A percentile compares a stretch with the other conserved stretches of the same genome.
Conservation (phyloP, 768 basidiomycete species). For the Tricholoma hemisulphureum region DNA sequence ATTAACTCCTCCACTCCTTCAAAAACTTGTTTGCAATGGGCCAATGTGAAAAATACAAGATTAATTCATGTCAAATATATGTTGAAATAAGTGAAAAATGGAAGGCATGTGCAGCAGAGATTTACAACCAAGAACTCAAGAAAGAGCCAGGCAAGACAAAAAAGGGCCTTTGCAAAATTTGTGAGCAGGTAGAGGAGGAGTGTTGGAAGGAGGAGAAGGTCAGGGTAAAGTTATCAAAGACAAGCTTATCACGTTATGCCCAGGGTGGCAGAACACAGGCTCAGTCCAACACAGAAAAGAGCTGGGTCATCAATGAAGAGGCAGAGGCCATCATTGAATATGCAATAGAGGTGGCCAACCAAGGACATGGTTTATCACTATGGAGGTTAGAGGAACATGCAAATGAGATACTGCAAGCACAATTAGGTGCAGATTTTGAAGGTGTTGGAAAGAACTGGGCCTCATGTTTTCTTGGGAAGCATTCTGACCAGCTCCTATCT, state of each 20-base stretch:
- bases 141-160: too few relatives aligned
- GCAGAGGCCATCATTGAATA: conserved; percentile 24
- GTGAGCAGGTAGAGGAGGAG: not conserved
- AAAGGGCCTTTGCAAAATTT: too few relatives aligned
- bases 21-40: too few relatives aligned
- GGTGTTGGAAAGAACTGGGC: too few relatives aligned
- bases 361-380: conserved; percentile 21
- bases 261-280: conserved; percentile 18
- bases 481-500: conserved; percentile 23
- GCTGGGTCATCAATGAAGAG: conserved; percentile 25
- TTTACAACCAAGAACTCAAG: too few relatives aligned
- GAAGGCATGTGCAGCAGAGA: too few relatives aligned
- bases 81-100: too few relatives aligned
- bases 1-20: too few relatives aligned
- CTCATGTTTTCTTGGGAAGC: conserved; percentile 27
- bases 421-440: conserved; percentile 25
- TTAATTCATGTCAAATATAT: too few relatives aligned
- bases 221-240: too few relatives aligned
- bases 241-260: not conserved
- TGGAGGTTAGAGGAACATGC: conserved; percentile 31
- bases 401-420: conserved; percentile 27
- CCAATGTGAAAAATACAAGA: too few relatives aligned
- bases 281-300: conserved; percentile 25
- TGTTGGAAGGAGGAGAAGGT: too few relatives aligned
- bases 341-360: conserved; percentile 28